Percentiles rank a stretch among this genome's conserved stretches.
Conservation (phyloP, 768 basidiomycete genomes). For the Agrocybe pediades region DNA sequence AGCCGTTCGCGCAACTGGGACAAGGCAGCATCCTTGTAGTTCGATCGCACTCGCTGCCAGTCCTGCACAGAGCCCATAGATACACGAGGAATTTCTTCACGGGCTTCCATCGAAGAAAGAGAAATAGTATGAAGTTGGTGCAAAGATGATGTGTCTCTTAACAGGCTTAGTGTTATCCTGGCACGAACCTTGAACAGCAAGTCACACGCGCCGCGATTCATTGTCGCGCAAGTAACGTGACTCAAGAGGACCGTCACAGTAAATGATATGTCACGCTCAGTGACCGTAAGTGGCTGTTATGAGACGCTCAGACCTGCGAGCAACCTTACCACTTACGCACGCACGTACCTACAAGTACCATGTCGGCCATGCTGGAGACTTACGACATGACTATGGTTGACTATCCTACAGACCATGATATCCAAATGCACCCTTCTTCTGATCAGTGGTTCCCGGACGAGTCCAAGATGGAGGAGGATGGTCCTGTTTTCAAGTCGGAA, state of each 20-base stretch:
- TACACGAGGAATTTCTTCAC: constrained; percentile 49
- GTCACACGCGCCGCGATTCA: background rate
- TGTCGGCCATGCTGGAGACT: constrained; percentile 48
- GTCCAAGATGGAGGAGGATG: constrained; percentile 63
- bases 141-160: background rate
- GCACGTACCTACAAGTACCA: constrained; percentile 20
- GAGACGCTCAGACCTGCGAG: background rate
- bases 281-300: background rate
- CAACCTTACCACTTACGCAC: background rate
- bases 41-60: constrained; percentile 63
- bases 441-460: constrained; percentile 58
- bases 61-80: constrained; percentile 67
- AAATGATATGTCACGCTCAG: background rate
- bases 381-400: constrained; percentile 70
- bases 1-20: constrained; percentile 44
- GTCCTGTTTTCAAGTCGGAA: constrained; percentile 21
- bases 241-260: background rate
- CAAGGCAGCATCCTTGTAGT: constrained; percentile 49
- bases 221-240: background rate
- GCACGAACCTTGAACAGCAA: background rate
- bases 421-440: constrained; percentile 56
- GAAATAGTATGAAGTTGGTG: constrained; percentile 2
- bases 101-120: constrained; percentile 64
- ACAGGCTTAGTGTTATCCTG: background rate
- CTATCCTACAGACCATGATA: constrained; percentile 56